A percentile compares a stretch with the other conserved stretches of the same genome.
Conservation (phyloP, 2,329 filamentous ascomycete genomes). For the Clonostachys sp. region DNA sequence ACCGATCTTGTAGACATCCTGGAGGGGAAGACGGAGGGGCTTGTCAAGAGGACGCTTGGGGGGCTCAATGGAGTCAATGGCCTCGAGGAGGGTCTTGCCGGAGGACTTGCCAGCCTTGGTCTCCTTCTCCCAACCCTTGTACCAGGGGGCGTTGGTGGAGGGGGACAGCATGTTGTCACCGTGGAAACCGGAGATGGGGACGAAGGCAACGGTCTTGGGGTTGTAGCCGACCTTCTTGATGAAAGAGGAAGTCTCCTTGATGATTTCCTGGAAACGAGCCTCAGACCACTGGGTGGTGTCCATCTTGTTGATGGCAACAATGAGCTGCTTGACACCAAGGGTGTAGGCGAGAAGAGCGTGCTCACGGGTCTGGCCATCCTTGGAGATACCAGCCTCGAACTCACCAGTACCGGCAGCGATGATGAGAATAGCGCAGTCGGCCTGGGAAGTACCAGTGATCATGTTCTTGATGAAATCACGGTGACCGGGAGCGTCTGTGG, state of each 20-base stretch:
- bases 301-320: constrained; percentile 99
- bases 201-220: constrained; percentile 97
- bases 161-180: constrained; percentile 98
- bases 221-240: constrained; percentile 99
- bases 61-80: constrained; percentile 93
- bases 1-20: constrained; percentile 99
- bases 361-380: constrained; percentile 99
- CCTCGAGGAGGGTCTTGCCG: constrained; percentile 98
- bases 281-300: constrained; percentile 99
- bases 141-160: constrained; percentile 97
- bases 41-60: constrained; percentile 95
- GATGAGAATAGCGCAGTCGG: constrained; percentile 99
- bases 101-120: constrained; percentile 75
- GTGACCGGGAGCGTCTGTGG: constrained; percentile 88
- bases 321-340: constrained; percentile 99
- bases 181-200: constrained; percentile 99
- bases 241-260: constrained; percentile 99
- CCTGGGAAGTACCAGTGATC: constrained; percentile 99
- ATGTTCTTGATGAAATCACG: constrained; percentile 99
- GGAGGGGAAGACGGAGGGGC: constrained; percentile 99
- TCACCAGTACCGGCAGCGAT: constrained; percentile 99
- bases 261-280: constrained; percentile 95
- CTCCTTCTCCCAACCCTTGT: constrained; percentile 99
- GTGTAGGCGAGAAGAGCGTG: constrained; percentile 99
- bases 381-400: constrained; percentile 99